Evolutionary conservation across 768 basidiomycete genomes (phyloP).

Genomic region (Sarcomyxa edulis): DNA sequence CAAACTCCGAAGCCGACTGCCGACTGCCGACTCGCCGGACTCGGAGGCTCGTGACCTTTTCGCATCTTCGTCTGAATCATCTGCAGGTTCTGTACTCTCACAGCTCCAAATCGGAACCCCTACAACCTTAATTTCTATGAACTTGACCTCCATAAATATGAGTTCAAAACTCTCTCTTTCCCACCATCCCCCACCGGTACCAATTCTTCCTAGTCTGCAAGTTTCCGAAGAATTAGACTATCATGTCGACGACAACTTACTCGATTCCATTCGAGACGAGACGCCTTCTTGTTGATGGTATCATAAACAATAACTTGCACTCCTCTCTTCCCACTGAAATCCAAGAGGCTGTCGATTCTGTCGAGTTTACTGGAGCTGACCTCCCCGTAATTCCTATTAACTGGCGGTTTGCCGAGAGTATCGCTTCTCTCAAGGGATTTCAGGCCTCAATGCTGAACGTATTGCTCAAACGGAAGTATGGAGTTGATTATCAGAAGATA

Average conservation of each 20-base stretch:
- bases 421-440: slow-evolving; percentile 20
- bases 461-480: slow-evolving; percentile 17
- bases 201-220: too few species aligned
- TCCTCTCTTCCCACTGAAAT: slow-evolving; percentile 9
- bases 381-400: slow-evolving; percentile 15
- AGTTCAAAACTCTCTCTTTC: too few species aligned
- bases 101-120: too few species aligned
- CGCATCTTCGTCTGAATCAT: too few species aligned
- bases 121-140: too few species aligned
- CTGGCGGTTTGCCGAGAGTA: slow-evolving; percentile 22
- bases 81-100: too few species aligned
- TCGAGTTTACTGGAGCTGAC: slow-evolving; percentile 12
- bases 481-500: slow-evolving; percentile 15
- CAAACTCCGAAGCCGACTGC: too few species aligned
- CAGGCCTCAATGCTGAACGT: slow-evolving; percentile 20
- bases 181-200: too few species aligned
- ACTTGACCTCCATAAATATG: too few species aligned
- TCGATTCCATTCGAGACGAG: slow-evolving; percentile 2
- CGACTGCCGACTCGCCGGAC: too few species aligned
- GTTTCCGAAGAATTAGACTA: too few species aligned
- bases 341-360: slow-evolving; percentile 7
- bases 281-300: background rate
- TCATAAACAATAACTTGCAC: slow-evolving; percentile 10
- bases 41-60: too few species aligned
- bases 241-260: slow-evolving; percentile 1